Evolutionary conservation across 257 asterid genomes (phyloP).

Genomic region (Anisodus acutangulus): DNA sequence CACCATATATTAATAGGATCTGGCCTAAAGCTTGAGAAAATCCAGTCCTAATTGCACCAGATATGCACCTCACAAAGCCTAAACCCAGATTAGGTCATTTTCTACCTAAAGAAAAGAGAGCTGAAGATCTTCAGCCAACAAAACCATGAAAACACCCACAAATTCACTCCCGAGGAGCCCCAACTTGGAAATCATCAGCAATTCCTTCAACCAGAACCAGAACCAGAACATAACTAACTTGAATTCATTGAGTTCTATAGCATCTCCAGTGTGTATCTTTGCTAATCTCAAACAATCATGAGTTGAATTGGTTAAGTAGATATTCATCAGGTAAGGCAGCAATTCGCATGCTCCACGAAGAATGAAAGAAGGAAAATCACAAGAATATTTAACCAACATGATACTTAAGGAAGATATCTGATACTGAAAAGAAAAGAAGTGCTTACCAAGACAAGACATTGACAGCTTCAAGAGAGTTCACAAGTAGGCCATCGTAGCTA

Average conservation of each 20-base stretch:
- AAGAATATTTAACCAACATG: conserved; percentile 17
- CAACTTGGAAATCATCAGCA: background rate
- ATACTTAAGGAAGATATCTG: background rate
- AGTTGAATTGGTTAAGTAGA: background rate
- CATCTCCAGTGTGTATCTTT: background rate
- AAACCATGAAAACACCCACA: background rate
- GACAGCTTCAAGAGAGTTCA: conserved; percentile 77
- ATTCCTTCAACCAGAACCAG: background rate
- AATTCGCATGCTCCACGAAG: conserved; percentile 8
- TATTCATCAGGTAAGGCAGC: conserved; percentile 11
- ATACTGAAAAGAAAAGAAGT: conserved; percentile 24
- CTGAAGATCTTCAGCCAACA: background rate
- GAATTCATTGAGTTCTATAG: background rate
- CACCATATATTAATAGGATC: background rate
- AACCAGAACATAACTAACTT: background rate
- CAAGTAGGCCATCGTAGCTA: conserved; percentile 88
- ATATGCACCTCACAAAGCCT: background rate
- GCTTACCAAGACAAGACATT: conserved; percentile 67
- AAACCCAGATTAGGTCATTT: conserved; percentile 18
- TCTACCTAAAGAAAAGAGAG: conserved; percentile 11
- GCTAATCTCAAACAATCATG: conserved; percentile 10
- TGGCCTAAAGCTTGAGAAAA: conserved; percentile 17
- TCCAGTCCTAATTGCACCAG: background rate
- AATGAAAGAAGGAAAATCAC: background rate
- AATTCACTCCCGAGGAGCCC: background rate